A percentile compares a stretch with the other conserved stretches of the same genome.
Evolutionary conservation across 306 rosid genomes (phyloP).

Genomic region (Albizia julibrissin): DNA sequence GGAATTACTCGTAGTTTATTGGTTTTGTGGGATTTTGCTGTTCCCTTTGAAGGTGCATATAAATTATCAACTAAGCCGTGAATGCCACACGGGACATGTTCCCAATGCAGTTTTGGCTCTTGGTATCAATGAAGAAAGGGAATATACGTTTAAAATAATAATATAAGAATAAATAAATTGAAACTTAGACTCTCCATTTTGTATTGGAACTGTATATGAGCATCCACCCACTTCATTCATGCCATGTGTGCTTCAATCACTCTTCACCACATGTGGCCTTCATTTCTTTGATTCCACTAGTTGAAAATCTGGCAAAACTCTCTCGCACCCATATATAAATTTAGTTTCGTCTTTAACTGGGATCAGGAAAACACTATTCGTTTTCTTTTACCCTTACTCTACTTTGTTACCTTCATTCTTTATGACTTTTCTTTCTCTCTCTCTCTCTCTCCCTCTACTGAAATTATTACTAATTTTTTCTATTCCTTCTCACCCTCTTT

Average conservation of each 20-base stretch:
- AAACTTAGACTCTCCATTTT: neutral
- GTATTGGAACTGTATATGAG: slow-evolving; percentile 2
- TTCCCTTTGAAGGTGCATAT: slow-evolving; percentile 46
- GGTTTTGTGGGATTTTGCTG: slow-evolving; percentile 24
- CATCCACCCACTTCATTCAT: neutral
- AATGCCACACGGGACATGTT: slow-evolving; percentile 30
- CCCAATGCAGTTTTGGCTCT: slow-evolving; percentile 27
- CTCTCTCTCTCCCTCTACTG: neutral
- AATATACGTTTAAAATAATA: neutral
- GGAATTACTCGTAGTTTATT: neutral
- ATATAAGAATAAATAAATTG: neutral
- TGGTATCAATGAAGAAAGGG: slow-evolving; percentile 6
- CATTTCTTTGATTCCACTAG: slow-evolving; percentile 9
- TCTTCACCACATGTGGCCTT: neutral
- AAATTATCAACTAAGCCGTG: neutral
- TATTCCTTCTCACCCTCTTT: neutral
- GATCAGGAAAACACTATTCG: neutral
- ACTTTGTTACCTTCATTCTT: neutral
- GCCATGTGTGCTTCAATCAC: slow-evolving; percentile 13
- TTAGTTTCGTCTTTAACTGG: neutral
- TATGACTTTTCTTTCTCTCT: neutral
- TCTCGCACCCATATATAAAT: neutral
- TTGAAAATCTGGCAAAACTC: neutral
- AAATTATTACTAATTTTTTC: neutral
- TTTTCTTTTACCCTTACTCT: neutral